These are phyloP conservation scores for Rhododendron vialii DNA, from an alignment of 148 eudicot genomes.

Conservation along the genomic window DNA sequence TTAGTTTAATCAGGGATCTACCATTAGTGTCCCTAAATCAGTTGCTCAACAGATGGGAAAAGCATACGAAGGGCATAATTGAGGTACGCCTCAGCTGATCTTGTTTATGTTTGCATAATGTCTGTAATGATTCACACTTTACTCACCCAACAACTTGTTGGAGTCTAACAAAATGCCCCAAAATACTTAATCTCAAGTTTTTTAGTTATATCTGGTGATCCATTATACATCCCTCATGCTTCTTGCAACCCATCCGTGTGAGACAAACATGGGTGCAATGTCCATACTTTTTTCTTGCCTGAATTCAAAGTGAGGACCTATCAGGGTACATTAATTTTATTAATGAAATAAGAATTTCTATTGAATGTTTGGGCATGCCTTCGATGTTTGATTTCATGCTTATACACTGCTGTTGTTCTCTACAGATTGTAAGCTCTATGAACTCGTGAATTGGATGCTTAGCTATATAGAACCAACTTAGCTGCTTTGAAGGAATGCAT, in stretches of 20 bases:
- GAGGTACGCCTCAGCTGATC: constrained; percentile 44
- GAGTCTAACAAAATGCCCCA: background rate
- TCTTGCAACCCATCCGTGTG: background rate
- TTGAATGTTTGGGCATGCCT: background rate
- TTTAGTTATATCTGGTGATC: background rate
- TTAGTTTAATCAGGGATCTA: constrained; percentile 56
- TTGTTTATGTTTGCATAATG: background rate
- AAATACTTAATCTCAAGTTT: background rate
- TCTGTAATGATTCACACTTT: background rate
- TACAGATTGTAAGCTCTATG: background rate
- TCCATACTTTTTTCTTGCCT: background rate
- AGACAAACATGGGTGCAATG: background rate
- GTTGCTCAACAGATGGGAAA: constrained; percentile 69
- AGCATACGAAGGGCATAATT: constrained; percentile 36
- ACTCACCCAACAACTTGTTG: background rate
- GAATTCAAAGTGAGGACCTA: background rate
- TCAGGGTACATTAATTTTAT: background rate
- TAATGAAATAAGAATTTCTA: background rate
- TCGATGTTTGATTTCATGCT: background rate
- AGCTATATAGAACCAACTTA: constrained; percentile 1
- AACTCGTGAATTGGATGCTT: background rate
- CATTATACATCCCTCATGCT: background rate
- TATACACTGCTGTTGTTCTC: background rate
- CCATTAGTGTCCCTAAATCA: constrained; percentile 42
- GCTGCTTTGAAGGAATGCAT: background rate